Percentiles rank a stretch among this genome's conserved stretches.
Conservation (phyloP, 2,329 filamentous ascomycete species). For the Aspergillus oerlinghausenensis region DNA sequence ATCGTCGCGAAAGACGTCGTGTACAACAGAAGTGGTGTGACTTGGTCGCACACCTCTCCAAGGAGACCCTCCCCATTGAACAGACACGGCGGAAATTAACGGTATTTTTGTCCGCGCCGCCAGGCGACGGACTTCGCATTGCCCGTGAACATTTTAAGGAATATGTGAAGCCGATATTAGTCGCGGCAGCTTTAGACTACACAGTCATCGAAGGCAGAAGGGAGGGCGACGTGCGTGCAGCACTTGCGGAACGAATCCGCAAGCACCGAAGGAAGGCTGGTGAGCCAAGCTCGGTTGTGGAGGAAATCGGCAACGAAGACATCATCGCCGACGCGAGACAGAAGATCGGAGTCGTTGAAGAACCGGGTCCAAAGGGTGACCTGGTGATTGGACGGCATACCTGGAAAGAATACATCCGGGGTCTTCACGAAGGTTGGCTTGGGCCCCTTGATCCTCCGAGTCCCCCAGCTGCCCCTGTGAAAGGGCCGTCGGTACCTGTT, state of each 20-base stretch:
- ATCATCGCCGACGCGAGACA: slow-evolving; percentile 60
- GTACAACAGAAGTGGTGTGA: slow-evolving; percentile 82
- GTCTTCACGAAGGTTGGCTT: slow-evolving; percentile 93
- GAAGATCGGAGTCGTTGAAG: slow-evolving; percentile 64
- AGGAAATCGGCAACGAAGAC: slow-evolving; percentile 52
- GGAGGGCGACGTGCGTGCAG: slow-evolving; percentile 87
- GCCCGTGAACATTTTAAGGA: slow-evolving; percentile 96
- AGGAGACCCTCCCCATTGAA: slow-evolving; percentile 67
- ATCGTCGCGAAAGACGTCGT: slow-evolving; percentile 82
- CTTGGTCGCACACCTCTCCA: slow-evolving; percentile 76
- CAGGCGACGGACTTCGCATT: slow-evolving; percentile 74
- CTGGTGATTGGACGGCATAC: slow-evolving; percentile 85
- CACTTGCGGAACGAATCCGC: slow-evolving; percentile 79
- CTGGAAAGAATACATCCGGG: slow-evolving; percentile 96
- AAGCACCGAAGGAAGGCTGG: slow-evolving; percentile 57
- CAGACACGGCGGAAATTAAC: slow-evolving; percentile 79
- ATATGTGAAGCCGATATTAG: slow-evolving; percentile 89
- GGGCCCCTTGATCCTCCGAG: slow-evolving; percentile 63
- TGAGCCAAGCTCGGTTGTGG: slow-evolving; percentile 45
- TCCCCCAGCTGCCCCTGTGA: slow-evolving; percentile 21
- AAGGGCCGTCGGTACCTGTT: slow-evolving; percentile 11
- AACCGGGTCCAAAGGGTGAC: slow-evolving; percentile 72
- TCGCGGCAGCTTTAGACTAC: slow-evolving; percentile 88
- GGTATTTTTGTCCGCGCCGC: slow-evolving; percentile 79
- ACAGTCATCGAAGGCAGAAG: slow-evolving; percentile 88